Base-by-base conservation (phyloP, 2,329 filamentous ascomycete genomes). In the Alternaria conjuncta region DNA sequence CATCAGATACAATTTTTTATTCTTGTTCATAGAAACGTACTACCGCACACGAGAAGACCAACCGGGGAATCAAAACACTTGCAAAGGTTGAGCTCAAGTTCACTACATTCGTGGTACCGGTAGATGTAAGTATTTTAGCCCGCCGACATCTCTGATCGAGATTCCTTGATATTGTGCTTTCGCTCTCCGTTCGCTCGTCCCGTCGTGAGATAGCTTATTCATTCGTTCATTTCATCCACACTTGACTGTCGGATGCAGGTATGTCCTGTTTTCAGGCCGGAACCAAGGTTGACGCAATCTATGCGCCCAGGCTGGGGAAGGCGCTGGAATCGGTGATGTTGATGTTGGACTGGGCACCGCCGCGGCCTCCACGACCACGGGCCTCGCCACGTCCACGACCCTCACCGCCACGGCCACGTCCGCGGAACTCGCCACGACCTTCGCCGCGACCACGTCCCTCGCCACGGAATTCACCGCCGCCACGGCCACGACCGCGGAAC, bases 401-500 rank as follows among this genome's bases (percentile, higher is more conserved):
- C 50, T 79, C 76, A 65, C 78, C 74, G 65, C 83, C 80, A 65
- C 80, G 75, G 71, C 78, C 79, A 75, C 78, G 85, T 69, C 86
- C 84, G 50, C 66, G 66, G 63, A 65, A 65, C 71, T 84, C 83
- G 65, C 85, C 84, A 76, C 85, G 83, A 67, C 85, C 82, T 66
- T 80, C 78, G 55, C 71, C 71, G 74, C 85, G 83, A 68, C 86
- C 83, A 63, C 85, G 82, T 67, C 78, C 77, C 57, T 79, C 76
- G 61, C 78, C 73, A 63, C 80, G 74, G 71, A 60, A 67, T 51
- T 82, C 81, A 66, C 83, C 82, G 61, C 84, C 80, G 64, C 84
- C 86, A 64, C 87, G 86, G 64, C 79, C 80, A 72, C 79, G 85
- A 68, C 85, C 84, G 74, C 87, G 86, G 70, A 86, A 85, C 65